Conservation (phyloP, 768 basidiomycete genomes). For the Leccinum incarnatum region DNA sequence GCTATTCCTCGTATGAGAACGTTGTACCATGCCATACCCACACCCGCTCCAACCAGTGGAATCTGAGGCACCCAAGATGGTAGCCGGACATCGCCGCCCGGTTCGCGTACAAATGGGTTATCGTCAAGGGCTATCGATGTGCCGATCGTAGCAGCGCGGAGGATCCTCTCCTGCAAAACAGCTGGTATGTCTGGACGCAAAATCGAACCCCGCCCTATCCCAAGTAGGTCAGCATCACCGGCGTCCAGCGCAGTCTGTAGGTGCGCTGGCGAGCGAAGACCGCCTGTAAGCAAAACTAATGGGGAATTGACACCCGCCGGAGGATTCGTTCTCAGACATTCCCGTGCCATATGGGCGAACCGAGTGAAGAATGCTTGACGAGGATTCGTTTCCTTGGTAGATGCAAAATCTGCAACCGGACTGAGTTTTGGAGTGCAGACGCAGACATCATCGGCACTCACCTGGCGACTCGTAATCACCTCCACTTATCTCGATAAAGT, state of each 20-base stretch:
- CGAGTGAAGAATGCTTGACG: constrained; percentile 74
- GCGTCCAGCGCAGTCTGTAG: constrained; percentile 51
- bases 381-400: constrained; percentile 16
- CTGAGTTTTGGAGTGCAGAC: not conserved
- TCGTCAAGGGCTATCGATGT: constrained; percentile 21
- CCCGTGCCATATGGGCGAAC: constrained; percentile 59
- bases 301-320: constrained; percentile 38
- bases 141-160: not conserved
- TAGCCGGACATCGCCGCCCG: constrained; percentile 23
- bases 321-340: constrained; percentile 38
- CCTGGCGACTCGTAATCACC: constrained; percentile 83
- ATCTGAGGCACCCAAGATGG: constrained; percentile 42
- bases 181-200: constrained; percentile 59
- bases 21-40: constrained; percentile 64
- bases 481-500: constrained; percentile 87
- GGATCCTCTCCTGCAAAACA: constrained; percentile 27
- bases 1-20: constrained; percentile 56
- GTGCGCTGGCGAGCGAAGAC: constrained; percentile 58
- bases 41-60: constrained; percentile 63
- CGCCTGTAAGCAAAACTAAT: constrained; percentile 78
- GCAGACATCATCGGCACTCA: constrained; percentile 24
- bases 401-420: constrained; percentile 44
- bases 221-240: constrained; percentile 69
- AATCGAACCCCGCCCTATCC: constrained; percentile 68
- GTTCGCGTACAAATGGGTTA: constrained; percentile 40